Evolutionary conservation across 495 filamentous ascomycete species (phyloP), one percentile per base, ranked within the genome.

Genomic region (Penicillium maclennaniae): DNA sequence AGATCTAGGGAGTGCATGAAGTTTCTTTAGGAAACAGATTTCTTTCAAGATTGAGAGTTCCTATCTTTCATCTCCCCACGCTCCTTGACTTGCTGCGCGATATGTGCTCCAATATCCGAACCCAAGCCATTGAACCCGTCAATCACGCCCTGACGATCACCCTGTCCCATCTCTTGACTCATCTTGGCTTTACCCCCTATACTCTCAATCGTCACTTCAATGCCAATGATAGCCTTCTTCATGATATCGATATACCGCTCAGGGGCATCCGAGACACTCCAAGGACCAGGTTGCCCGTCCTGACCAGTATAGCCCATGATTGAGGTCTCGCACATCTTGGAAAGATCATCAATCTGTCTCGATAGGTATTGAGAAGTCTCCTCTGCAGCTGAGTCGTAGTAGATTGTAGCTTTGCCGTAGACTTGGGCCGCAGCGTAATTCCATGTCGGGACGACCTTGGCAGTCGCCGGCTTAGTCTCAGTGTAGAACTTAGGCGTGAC

Each of bases 361-460:
- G 61, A 55, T 7, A 80, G 59, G 44, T 75, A 81, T 0, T 49
- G 15, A 7, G 59, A 51, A 17, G 75, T 74, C 46, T 70, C 66
- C 17, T 54, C 41, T 3, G 65, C 47, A 9, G 61, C 58, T 5
- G 71, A 51, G 52, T 81, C 71, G 49, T 60, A 71, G 56, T 68
- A 77, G 19, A 83, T 62, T 1, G 51, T 76, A 1, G 68, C 67
- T 7, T 59, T 71, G 26, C 79, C 78, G 51, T 82, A 82, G 1
- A 65, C 74, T 45, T 82, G 77, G 2, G 70, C 78, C 1, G 79
- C 78, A 4, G 76, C 60, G 54, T 82, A 82, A 59, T 82, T 77
- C 80, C 80, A 83, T 0, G 80, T 83, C 15, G 79, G 79, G 8
- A 82, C 79, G 4, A 82, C 79, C 51, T 83, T 83, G 16, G 70